phyloP scores from a whole-genome alignment of 495 filamentous ascomycete genomes.

The Viridothelium virens region DNA sequence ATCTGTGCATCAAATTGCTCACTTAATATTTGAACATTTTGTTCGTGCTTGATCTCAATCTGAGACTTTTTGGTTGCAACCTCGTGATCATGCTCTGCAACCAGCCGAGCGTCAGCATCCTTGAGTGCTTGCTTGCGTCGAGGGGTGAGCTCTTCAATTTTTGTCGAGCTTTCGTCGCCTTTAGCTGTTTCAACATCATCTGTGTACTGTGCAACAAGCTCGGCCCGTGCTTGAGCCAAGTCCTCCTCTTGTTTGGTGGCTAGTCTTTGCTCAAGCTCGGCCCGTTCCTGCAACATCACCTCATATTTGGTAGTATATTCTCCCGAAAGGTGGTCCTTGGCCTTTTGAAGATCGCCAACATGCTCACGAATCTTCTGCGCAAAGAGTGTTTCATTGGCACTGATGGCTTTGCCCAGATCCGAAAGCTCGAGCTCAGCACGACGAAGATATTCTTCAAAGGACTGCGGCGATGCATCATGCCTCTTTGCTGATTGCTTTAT shows the following conservation, averaged over 20 bases:
- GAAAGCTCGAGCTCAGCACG: conserved; percentile 25
- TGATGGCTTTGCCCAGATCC: conserved; percentile 26
- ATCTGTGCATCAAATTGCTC: conserved; percentile 24
- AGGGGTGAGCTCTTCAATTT: conserved; percentile 16
- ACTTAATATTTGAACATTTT: conserved; percentile 22
- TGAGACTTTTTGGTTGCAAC: conserved; percentile 27
- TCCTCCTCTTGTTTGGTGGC: conserved; percentile 18
- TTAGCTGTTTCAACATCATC: conserved; percentile 1
- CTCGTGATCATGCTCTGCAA: conserved; percentile 23
- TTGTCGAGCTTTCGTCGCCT: conserved; percentile 14
- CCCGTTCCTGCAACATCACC: conserved; percentile 17
- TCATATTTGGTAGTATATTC: conserved; percentile 26
- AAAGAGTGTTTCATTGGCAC: conserved; percentile 26
- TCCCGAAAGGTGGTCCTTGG: conserved; percentile 23
- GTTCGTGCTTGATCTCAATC: conserved; percentile 24
- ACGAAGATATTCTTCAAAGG: conserved; percentile 27
- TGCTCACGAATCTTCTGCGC: conserved; percentile 29
- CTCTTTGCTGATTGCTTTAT: not conserved
- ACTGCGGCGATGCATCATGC: conserved; percentile 5
- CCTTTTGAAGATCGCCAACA: conserved; percentile 24
- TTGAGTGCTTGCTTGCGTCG: conserved; percentile 20
- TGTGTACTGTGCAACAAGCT: conserved; percentile 21
- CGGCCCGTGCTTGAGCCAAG: conserved; percentile 18
- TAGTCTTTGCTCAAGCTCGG: conserved; percentile 20
- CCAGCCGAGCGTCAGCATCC: conserved; percentile 21